Conservation (phyloP, 805 yeast genomes). For the Teunomyces cretensis region DNA sequence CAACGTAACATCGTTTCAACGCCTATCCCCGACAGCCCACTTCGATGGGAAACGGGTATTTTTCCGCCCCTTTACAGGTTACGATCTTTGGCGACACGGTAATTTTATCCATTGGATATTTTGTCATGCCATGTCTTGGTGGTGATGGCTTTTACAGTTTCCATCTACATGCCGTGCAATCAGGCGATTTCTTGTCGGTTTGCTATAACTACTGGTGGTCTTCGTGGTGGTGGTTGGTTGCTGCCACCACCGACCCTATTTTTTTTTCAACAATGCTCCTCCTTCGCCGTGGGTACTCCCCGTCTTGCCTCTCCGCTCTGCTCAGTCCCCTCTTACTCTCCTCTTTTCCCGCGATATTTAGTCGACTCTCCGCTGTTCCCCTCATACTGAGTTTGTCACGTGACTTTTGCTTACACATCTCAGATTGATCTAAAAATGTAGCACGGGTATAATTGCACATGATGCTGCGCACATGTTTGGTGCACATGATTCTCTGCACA, state of each 20-base stretch:
- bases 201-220: too few species aligned
- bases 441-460: not conserved
- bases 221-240: too few species aligned
- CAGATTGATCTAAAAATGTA: too few species aligned
- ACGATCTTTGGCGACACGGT: constrained; percentile 1
- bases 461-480: not conserved
- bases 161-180: not conserved
- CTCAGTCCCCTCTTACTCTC: not conserved
- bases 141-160: not conserved
- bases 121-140: not conserved
- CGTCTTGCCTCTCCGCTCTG: not conserved
- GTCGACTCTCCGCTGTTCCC: not conserved
- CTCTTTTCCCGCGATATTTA: not conserved
- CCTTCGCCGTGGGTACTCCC: not conserved
- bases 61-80: constrained; percentile 2
- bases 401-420: too few species aligned
- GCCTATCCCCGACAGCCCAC: not conserved
- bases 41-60: not conserved
- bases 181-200: not conserved
- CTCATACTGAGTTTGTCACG: not conserved
- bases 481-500: not conserved
- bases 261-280: not conserved
- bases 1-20: not conserved
- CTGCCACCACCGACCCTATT: too few species aligned
- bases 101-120: constrained; percentile 2